Evolutionary conservation across 306 rosid species (phyloP), one percentile per base, ranked within the genome.

Genomic region (Dryas drummondii): DNA sequence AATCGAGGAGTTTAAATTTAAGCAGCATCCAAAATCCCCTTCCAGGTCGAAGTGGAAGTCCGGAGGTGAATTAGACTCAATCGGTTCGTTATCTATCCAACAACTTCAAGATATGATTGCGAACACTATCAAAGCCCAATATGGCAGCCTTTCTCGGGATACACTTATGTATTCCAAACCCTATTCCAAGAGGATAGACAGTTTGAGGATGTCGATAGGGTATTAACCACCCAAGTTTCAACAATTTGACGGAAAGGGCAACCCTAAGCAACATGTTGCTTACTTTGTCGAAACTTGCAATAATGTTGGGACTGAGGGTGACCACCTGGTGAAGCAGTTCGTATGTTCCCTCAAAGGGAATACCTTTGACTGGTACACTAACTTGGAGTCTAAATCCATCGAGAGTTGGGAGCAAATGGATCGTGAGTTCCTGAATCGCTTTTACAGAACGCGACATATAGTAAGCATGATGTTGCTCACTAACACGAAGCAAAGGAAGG

Each of bases 401-500:
- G 40, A 58, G 1, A 58, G 6, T 2, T 68, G 45, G 42, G 45
- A 22, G 0, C 45, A 17, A 4, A 12, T 68, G 1, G 40, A 66
- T 12, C 4, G 41, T 15, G 71, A 66, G 12, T 17, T 66, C 37
- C 2, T 66, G 0, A 66, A 49, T 2, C 13, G 44, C 22, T 50
- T 17, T 11, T 68, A 49, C 4, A 47, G 22, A 0, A 68, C 12
- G 2, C 27, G 42, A 0, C 2, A 12, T 5, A 26, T 13, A 0
- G 26, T 68, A 4, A 68, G 72, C 72, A 68, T 68, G 58, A 10
- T 68, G 19, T 5, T 50, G 45, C 59, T 68, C 1, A 54, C 63
- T 9, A 55, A 6, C 1, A 22, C 41, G 0, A 58, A 22, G 37
- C 15, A 58, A 7, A 2, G 41, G 6, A 71, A 40, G 2, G 17